These are phyloP conservation scores for Escovopsis sp. DNA, from an alignment of 2,329 filamentous ascomycete genomes.

Conservation along the genomic window DNA sequence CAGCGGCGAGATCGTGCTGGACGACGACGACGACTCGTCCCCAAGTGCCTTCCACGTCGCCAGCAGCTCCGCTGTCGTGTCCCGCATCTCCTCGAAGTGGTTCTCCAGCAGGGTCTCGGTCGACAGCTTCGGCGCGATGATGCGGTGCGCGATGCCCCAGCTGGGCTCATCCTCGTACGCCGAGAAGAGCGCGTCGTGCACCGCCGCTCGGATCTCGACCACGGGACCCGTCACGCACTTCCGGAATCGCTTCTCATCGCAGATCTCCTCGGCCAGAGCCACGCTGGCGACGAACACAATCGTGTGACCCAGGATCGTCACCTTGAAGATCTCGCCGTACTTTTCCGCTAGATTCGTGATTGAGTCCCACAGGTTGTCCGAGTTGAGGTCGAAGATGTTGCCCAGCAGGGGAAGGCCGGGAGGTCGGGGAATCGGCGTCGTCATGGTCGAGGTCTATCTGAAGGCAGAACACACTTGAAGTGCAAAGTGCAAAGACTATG, in stretches of 20 bases:
- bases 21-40: too few species aligned
- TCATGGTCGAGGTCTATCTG: slow-evolving; percentile 13
- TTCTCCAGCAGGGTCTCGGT: slow-evolving; percentile 14
- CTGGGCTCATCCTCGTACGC: slow-evolving; percentile 31
- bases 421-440: slow-evolving; percentile 20
- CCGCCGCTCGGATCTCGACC: slow-evolving; percentile 33
- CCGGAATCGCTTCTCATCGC: slow-evolving; percentile 37
- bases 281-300: slow-evolving; percentile 31
- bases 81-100: slow-evolving; percentile 32
- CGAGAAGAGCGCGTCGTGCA: slow-evolving; percentile 37
- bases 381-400: slow-evolving; percentile 20
- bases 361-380: slow-evolving; percentile 21
- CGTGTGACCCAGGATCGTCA: slow-evolving; percentile 19
- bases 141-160: slow-evolving; percentile 36
- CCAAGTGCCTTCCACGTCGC: slow-evolving; percentile 30
- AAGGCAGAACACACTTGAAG: too few species aligned
- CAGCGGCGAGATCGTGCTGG: slow-evolving; percentile 28
- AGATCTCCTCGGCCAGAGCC: slow-evolving; percentile 33
- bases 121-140: slow-evolving; percentile 31
- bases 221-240: slow-evolving; percentile 38
- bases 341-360: slow-evolving; percentile 20
- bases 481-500: background rate
- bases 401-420: slow-evolving; percentile 20
- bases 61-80: slow-evolving; percentile 32
- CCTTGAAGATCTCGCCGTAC: slow-evolving; percentile 23